phyloP scores from a whole-genome alignment of 2,329 filamentous ascomycete species.

The Paraphaeosphaeria sporulosa region DNA sequence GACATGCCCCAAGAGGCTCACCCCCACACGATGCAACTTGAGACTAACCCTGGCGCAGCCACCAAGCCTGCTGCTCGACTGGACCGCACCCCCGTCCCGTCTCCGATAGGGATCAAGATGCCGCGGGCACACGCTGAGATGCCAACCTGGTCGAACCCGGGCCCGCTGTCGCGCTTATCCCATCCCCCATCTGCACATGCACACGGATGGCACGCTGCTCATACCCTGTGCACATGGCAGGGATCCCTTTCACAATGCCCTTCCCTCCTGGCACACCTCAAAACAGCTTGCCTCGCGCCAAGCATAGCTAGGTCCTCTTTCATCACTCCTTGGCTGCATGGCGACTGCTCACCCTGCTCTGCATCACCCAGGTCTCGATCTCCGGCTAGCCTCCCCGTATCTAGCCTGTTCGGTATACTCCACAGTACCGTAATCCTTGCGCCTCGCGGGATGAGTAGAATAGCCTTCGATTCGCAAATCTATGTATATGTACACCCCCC shows the following conservation, averaged over 20 bases:
- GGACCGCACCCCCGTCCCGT: constrained; percentile 32
- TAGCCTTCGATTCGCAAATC: constrained; percentile 33
- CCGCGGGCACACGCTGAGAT: constrained; percentile 29
- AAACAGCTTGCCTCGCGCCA: constrained; percentile 37
- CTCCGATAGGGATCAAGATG: constrained; percentile 30
- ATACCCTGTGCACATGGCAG: not conserved
- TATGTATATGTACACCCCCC: constrained; percentile 46
- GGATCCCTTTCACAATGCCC: constrained; percentile 20
- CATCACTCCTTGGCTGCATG: constrained; percentile 46
- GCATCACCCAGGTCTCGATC: constrained; percentile 41
- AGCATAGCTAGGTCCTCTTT: constrained; percentile 33
- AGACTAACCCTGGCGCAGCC: constrained; percentile 40
- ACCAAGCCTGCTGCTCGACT: constrained; percentile 35
- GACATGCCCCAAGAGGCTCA: constrained; percentile 27
- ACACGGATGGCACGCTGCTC: constrained; percentile 19
- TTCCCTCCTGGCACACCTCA: constrained; percentile 38
- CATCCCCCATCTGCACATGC: constrained; percentile 27
- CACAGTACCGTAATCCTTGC: constrained; percentile 46
- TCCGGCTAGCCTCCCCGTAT: constrained; percentile 37
- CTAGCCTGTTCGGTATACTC: constrained; percentile 37
- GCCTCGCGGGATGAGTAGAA: constrained; percentile 38
- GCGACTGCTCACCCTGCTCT: constrained; percentile 40
- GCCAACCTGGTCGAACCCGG: constrained; percentile 28
- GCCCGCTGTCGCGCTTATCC: constrained; percentile 31
- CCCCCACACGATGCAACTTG: constrained; percentile 43